phyloP scores from a whole-genome alignment of 228 moss, liverwort and hornwort genomes.

The Sphagnum fallax region DNA sequence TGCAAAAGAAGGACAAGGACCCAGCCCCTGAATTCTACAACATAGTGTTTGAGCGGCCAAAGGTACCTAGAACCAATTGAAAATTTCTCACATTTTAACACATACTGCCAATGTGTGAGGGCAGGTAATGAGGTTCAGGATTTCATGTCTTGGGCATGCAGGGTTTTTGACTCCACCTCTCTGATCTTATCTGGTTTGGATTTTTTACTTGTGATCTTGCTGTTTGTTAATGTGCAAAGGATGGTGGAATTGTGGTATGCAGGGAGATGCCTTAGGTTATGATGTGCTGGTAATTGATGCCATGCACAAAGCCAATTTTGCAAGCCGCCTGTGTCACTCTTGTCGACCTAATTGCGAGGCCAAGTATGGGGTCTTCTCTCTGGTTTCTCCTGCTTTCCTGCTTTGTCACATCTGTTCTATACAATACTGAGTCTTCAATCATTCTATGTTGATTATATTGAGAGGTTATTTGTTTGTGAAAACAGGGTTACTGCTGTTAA shows the following conservation, averaged over 20 bases:
- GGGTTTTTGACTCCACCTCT: no score
- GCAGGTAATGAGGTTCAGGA: neutral
- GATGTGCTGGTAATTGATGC: slow-evolving; percentile 97
- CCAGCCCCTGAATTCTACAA: slow-evolving; percentile 98
- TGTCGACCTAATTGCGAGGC: slow-evolving; percentile 99
- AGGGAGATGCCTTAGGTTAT: slow-evolving; percentile 96
- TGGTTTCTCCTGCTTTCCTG: no score
- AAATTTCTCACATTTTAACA: neutral
- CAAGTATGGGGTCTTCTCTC: slow-evolving; percentile 42
- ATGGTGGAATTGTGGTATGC: slow-evolving; percentile 7
- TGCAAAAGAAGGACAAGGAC: slow-evolving; percentile 98
- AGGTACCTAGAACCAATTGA: slow-evolving; percentile 33
- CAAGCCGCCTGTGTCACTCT: slow-evolving; percentile 97
- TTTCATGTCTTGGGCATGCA: no score
- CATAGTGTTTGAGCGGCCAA: slow-evolving; percentile 93
- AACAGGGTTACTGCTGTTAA: slow-evolving; percentile 93
- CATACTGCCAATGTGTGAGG: neutral
- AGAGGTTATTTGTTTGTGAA: slow-evolving; percentile 1
- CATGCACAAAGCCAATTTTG: slow-evolving; percentile 99
- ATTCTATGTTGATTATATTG: no score
- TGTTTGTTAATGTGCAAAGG: neutral
- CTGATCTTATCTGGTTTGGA: no score
- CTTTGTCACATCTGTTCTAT: no score
- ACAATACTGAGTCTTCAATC: no score
- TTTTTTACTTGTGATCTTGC: neutral